A percentile compares a stretch with the other conserved stretches of the same genome.
These are phyloP conservation scores for Phaeoacremonium minimum DNA, from an alignment of 2,329 filamentous ascomycete species.

Conservation along the genomic window DNA sequence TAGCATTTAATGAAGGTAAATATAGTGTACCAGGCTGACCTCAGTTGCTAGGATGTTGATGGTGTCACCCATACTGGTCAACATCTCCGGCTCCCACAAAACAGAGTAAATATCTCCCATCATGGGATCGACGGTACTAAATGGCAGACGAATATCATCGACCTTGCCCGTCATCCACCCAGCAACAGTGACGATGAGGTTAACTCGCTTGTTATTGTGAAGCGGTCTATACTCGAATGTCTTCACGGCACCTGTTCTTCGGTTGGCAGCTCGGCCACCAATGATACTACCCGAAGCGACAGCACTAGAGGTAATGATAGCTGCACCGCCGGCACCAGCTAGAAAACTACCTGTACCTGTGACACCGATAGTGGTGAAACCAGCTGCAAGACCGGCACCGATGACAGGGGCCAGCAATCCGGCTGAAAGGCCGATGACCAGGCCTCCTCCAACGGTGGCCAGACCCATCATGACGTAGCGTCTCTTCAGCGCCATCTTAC, in stretches of 20 bases:
- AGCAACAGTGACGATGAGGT: slow-evolving; percentile 89
- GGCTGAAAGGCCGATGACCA: slow-evolving; percentile 93
- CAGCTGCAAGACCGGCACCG: slow-evolving; percentile 86
- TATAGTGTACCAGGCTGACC: slow-evolving; percentile 66
- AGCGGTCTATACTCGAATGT: slow-evolving; percentile 96
- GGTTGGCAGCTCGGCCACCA: slow-evolving; percentile 77
- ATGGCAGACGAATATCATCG: slow-evolving; percentile 92
- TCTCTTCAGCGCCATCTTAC: slow-evolving; percentile 75
- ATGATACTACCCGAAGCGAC: slow-evolving; percentile 85
- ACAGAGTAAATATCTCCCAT: slow-evolving; percentile 99
- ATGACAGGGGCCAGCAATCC: slow-evolving; percentile 91
- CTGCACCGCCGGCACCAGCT: slow-evolving; percentile 86
- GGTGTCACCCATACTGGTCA: slow-evolving; percentile 95
- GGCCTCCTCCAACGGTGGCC: slow-evolving; percentile 88
- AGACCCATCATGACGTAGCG: slow-evolving; percentile 94
- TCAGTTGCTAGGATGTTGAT: slow-evolving; percentile 98
- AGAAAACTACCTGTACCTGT: slow-evolving; percentile 85
- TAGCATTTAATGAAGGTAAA: slow-evolving; percentile 1
- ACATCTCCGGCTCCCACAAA: slow-evolving; percentile 96
- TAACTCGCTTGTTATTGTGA: slow-evolving; percentile 97
- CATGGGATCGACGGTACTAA: slow-evolving; percentile 91
- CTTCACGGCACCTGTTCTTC: slow-evolving; percentile 85
- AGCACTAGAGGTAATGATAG: slow-evolving; percentile 86
- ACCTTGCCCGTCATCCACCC: slow-evolving; percentile 99
- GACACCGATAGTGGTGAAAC: slow-evolving; percentile 92